These are phyloP conservation scores for Venturia asperata DNA, from an alignment of 2,329 filamentous ascomycete species.

Conservation along the genomic window DNA sequence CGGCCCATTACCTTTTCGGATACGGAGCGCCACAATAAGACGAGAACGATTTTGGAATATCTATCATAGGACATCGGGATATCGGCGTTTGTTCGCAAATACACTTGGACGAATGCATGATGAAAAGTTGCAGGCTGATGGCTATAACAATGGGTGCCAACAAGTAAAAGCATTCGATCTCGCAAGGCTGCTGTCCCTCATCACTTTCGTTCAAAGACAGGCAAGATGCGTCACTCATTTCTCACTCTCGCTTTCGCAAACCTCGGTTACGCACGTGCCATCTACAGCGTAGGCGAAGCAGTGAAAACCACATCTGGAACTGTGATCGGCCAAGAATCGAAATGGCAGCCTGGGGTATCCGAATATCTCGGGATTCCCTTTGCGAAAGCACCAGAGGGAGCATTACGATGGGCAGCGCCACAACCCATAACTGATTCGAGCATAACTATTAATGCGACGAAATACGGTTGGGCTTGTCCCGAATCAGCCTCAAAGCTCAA, in stretches of 20 bases:
- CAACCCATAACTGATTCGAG: slow-evolving; percentile 24
- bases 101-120: neutral
- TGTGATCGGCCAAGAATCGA: slow-evolving; percentile 21
- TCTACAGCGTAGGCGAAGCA: slow-evolving; percentile 13
- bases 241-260: slow-evolving; percentile 11
- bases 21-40: neutral
- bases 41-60: neutral
- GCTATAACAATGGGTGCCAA: neutral
- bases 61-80: neutral
- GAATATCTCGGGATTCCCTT: slow-evolving; percentile 21
- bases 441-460: slow-evolving; percentile 15
- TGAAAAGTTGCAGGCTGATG: neutral
- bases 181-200: neutral
- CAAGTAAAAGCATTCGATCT: neutral
- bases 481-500: slow-evolving; percentile 22
- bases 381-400: slow-evolving; percentile 10
- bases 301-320: slow-evolving; percentile 21
- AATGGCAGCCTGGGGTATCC: slow-evolving; percentile 20
- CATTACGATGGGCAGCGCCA: slow-evolving; percentile 14
- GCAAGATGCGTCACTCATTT: slow-evolving; percentile 7
- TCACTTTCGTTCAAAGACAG: neutral
- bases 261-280: neutral
- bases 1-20: neutral
- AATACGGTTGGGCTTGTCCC: slow-evolving; percentile 21
- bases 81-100: neutral